Conservation (phyloP, 2,329 filamentous ascomycete species). For the Diplodia sapinea region DNA sequence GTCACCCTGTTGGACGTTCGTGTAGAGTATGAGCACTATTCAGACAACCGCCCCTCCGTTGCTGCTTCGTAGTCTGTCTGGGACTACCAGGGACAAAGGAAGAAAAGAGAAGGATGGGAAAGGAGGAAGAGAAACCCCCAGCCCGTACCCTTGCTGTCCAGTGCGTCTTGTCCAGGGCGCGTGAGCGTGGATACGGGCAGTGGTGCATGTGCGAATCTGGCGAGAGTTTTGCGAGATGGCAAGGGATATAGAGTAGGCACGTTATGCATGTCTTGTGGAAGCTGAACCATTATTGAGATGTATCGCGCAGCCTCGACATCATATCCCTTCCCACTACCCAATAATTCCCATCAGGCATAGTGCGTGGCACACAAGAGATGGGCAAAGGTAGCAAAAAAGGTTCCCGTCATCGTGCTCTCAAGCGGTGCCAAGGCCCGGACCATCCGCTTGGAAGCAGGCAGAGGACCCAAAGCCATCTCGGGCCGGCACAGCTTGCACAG, state of each 20-base stretch:
- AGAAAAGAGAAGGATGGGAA: background rate
- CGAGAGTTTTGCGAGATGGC: constrained; percentile 26
- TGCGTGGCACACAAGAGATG: background rate
- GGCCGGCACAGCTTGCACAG: background rate
- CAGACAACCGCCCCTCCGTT: background rate
- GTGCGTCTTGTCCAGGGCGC: background rate
- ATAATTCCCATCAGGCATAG: background rate
- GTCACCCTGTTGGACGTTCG: background rate
- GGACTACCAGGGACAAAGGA: background rate
- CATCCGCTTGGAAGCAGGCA: background rate
- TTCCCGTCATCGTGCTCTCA: background rate
- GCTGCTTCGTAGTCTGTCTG: background rate
- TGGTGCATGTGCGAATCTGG: constrained; percentile 26
- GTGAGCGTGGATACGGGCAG: constrained; percentile 5
- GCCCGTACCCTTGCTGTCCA: background rate
- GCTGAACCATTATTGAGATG: background rate
- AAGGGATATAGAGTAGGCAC: constrained; percentile 3
- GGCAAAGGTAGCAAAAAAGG: background rate
- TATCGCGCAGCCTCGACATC: background rate
- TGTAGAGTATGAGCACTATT: background rate
- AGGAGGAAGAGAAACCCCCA: background rate
- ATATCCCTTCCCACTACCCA: background rate
- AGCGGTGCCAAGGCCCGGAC: background rate
- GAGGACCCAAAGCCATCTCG: background rate
- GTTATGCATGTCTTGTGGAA: constrained; percentile 20